A percentile compares a stretch with the other conserved stretches of the same genome.
phyloP scores from a whole-genome alignment of 2,329 filamentous ascomycete species.

The Pseudogymnoascus sp. region DNA sequence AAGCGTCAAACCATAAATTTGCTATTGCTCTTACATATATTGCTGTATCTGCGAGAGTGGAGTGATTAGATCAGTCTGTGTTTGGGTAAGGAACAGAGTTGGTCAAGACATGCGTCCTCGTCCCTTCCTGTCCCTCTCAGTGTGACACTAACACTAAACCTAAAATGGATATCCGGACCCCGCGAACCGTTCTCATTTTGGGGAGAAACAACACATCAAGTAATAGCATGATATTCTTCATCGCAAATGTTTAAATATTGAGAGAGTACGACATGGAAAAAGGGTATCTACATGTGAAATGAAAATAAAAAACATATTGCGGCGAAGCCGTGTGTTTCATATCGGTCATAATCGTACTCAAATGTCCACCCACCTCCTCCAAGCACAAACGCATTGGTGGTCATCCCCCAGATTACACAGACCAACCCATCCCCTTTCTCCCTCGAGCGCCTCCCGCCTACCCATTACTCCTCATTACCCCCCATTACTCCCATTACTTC shows the following conservation, averaged over 20 bases:
- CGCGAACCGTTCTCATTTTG: neutral
- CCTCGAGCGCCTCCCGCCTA: neutral
- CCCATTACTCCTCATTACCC: neutral
- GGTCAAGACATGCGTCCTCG: neutral
- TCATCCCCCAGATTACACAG: neutral
- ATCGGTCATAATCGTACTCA: conserved; percentile 4
- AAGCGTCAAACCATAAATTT: neutral
- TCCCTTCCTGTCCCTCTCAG: neutral
- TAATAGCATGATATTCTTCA: neutral
- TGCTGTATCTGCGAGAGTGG: neutral
- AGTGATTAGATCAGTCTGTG: neutral
- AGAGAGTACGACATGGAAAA: conserved; percentile 1
- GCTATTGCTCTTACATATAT: neutral
- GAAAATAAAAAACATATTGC: conserved; percentile 1
- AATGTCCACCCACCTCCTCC: neutral
- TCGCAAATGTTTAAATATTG: neutral
- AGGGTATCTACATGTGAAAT: conserved; percentile 4
- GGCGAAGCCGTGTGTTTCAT: neutral
- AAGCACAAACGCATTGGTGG: neutral
- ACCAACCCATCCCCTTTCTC: neutral
- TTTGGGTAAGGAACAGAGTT: neutral
- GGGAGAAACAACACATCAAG: neutral
- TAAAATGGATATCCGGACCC: neutral
- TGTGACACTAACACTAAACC: neutral
- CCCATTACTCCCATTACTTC: neutral